These are phyloP conservation scores for Vachellia collinsii DNA, from an alignment of 306 rosid species.

Conservation along the genomic window DNA sequence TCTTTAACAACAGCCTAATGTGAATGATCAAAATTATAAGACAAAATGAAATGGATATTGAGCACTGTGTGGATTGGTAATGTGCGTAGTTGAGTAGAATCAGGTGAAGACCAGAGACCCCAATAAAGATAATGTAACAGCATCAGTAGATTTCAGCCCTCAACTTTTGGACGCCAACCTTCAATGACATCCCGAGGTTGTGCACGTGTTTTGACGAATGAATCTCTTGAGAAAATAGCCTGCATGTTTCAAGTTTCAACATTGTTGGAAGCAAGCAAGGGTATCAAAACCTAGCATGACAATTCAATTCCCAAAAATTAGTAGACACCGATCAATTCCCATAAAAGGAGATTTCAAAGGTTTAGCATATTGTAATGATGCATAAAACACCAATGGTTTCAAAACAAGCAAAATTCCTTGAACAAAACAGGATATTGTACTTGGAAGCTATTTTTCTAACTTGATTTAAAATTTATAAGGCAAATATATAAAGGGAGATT, in stretches of 20 bases:
- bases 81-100: conserved; percentile 16
- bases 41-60: conserved; percentile 24
- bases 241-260: conserved; percentile 42
- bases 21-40: conserved; percentile 12
- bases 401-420: too few relatives aligned
- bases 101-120: neutral
- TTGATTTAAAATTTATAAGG: too few relatives aligned
- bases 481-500: too few relatives aligned
- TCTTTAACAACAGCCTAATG: neutral
- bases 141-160: conserved; percentile 48
- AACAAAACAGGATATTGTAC: too few relatives aligned
- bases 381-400: too few relatives aligned
- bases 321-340: neutral
- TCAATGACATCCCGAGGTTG: conserved; percentile 77
- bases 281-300: conserved; percentile 3
- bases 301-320: neutral
- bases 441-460: too few relatives aligned
- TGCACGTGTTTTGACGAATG: conserved; percentile 80
- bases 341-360: too few relatives aligned
- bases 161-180: conserved; percentile 97
- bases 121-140: neutral
- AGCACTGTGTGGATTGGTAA: conserved; percentile 10
- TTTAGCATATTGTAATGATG: too few relatives aligned
- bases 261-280: conserved; percentile 27
- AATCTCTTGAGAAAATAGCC: conserved; percentile 77